Evolutionary conservation across 257 asterid genomes (phyloP).

Genomic region (Fraxinus americana): DNA sequence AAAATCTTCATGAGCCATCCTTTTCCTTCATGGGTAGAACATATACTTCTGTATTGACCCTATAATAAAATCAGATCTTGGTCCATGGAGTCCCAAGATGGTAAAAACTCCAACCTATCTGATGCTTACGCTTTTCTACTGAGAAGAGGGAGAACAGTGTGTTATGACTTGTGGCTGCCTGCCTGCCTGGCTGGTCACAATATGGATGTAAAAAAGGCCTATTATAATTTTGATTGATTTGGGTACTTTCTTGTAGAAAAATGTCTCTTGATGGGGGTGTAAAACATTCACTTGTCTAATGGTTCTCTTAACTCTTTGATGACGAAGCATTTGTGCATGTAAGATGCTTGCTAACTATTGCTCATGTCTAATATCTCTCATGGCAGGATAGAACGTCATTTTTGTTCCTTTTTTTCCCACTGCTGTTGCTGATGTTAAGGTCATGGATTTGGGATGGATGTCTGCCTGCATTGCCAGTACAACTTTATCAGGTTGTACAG

Average conservation of each 20-base stretch:
- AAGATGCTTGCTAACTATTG: slow-evolving; percentile 7
- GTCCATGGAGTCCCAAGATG: background rate
- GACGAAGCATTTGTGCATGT: background rate
- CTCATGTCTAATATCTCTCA: slow-evolving; percentile 20
- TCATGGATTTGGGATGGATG: slow-evolving; percentile 91
- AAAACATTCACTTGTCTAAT: background rate
- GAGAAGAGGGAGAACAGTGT: background rate
- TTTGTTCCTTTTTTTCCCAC: slow-evolving; percentile 68
- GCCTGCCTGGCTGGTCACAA: background rate
- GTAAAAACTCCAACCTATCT: slow-evolving; percentile 7
- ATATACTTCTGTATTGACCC: background rate
- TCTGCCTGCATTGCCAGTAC: slow-evolving; percentile 92
- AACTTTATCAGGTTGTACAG: slow-evolving; percentile 90
- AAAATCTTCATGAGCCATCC: background rate
- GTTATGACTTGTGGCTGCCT: background rate
- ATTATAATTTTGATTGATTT: background rate
- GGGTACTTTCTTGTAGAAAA: background rate
- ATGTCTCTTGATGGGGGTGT: background rate
- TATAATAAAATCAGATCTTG: slow-evolving; percentile 1
- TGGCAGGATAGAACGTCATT: slow-evolving; percentile 90
- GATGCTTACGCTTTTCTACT: background rate
- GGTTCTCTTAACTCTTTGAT: slow-evolving; percentile 13
- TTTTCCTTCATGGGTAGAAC: background rate
- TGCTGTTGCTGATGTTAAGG: slow-evolving; percentile 63
- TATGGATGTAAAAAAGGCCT: background rate